Percentiles rank a stretch among this genome's conserved stretches.
Evolutionary conservation across 2,329 filamentous ascomycete species (phyloP).

Genomic region (Hymenoscyphus occultus): DNA sequence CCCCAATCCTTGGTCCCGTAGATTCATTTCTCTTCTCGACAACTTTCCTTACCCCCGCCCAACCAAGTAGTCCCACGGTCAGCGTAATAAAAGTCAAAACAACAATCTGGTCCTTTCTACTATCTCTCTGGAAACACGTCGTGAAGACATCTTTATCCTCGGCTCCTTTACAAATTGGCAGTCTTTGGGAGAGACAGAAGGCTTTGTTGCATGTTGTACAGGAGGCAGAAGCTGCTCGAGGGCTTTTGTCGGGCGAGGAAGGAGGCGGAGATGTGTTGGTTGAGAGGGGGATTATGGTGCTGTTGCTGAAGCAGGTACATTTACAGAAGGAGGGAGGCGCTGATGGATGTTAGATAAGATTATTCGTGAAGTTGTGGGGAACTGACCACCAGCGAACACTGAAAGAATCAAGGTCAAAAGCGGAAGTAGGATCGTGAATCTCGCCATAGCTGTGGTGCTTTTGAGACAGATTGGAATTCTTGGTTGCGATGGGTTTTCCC

Average conservation of each 20-base stretch:
- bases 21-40: slow-evolving; percentile 41
- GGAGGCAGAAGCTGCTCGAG: slow-evolving; percentile 42
- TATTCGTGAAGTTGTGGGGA: background rate
- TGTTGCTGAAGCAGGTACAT: slow-evolving; percentile 68
- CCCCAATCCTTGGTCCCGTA: slow-evolving; percentile 18
- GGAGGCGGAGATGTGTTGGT: slow-evolving; percentile 28
- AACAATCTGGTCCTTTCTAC: slow-evolving; percentile 63
- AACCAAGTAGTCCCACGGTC: slow-evolving; percentile 56
- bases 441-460: slow-evolving; percentile 19
- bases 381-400: slow-evolving; percentile 32
- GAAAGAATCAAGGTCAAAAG: slow-evolving; percentile 30
- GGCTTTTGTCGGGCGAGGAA: slow-evolving; percentile 21
- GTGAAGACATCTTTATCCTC: slow-evolving; percentile 61
- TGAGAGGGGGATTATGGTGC: slow-evolving; percentile 61
- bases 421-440: slow-evolving; percentile 23
- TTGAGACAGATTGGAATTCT: background rate
- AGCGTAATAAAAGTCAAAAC: slow-evolving; percentile 62
- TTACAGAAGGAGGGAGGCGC: slow-evolving; percentile 65
- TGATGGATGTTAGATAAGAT: slow-evolving; percentile 37
- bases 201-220: slow-evolving; percentile 63
- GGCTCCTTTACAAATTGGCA: slow-evolving; percentile 61
- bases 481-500: background rate
- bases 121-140: slow-evolving; percentile 65
- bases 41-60: slow-evolving; percentile 53
- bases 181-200: slow-evolving; percentile 57